A percentile compares a stretch with the other conserved stretches of the same genome.
phyloP scores from a whole-genome alignment of 306 rosid species.

The Castanea mollissima region DNA sequence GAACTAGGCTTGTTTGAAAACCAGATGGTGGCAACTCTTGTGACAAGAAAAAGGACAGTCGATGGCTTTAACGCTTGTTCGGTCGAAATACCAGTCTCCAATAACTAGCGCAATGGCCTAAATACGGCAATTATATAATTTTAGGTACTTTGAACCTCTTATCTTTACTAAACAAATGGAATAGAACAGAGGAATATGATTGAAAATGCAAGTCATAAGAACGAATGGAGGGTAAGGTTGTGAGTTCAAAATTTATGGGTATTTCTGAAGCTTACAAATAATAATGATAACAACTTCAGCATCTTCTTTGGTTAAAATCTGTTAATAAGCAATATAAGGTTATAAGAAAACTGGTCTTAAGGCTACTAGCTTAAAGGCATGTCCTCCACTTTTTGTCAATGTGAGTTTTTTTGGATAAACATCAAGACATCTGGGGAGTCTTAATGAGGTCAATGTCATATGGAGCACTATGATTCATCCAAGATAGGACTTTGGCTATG shows the following conservation, averaged over 20 bases:
- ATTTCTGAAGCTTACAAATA: no score
- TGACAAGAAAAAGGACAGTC: conserved; percentile 95
- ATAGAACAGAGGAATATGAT: not conserved
- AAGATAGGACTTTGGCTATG: not conserved
- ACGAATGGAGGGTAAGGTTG: no score
- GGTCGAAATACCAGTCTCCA: conserved; percentile 89
- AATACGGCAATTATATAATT: conserved; percentile 20
- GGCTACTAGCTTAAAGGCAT: not conserved
- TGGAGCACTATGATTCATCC: not conserved
- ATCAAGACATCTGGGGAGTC: not conserved
- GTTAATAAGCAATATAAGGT: not conserved
- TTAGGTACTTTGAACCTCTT: conserved; percentile 15
- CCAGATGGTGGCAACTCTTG: conserved; percentile 77
- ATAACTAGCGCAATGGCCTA: conserved; percentile 85
- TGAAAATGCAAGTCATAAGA: not conserved
- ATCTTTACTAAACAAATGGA: not conserved
- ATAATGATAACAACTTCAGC: not conserved
- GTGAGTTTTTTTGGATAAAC: not conserved
- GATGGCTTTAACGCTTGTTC: conserved; percentile 59
- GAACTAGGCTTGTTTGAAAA: conserved; percentile 44
- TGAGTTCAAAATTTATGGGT: no score
- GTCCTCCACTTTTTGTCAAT: not conserved
- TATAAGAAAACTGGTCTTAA: not conserved
- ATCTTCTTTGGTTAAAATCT: no score
- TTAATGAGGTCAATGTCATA: not conserved